These are phyloP conservation scores for Jamesozyma gamospora DNA, from an alignment of 805 yeast species.

Conservation along the genomic window DNA sequence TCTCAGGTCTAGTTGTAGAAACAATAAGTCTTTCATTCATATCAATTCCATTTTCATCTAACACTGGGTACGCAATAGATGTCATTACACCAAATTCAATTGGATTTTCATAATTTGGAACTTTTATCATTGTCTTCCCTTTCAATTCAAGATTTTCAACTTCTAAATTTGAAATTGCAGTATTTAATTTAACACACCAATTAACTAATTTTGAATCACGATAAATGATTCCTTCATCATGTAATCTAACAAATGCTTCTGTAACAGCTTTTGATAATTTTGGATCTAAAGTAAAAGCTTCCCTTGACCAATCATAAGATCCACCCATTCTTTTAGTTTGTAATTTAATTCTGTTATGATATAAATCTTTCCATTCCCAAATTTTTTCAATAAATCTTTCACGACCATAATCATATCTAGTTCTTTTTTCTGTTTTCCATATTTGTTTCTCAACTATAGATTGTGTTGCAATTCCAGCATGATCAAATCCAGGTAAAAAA, in stretches of 20 bases:
- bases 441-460: constrained; percentile 92
- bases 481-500: constrained; percentile 93
- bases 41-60: constrained; percentile 46
- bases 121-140: constrained; percentile 65
- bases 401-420: constrained; percentile 91
- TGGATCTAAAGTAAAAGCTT: constrained; percentile 84
- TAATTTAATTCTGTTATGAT: constrained; percentile 69
- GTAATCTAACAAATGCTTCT: constrained; percentile 81
- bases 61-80: constrained; percentile 81
- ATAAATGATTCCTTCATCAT: constrained; percentile 89
- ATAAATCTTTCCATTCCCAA: constrained; percentile 96
- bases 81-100: constrained; percentile 93
- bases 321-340: constrained; percentile 87
- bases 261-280: constrained; percentile 65
- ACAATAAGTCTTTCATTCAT: constrained; percentile 71
- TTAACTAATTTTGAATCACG: constrained; percentile 85
- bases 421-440: constrained; percentile 72
- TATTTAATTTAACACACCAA: constrained; percentile 89
- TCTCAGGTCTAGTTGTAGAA: constrained; percentile 98
- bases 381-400: constrained; percentile 76
- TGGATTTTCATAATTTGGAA: constrained; percentile 82
- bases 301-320: constrained; percentile 90
- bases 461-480: constrained; percentile 97
- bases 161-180: constrained; percentile 90
- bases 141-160: constrained; percentile 82